phyloP scores from a whole-genome alignment of 352 stramenopile species.

The Phytophthora multivora region DNA sequence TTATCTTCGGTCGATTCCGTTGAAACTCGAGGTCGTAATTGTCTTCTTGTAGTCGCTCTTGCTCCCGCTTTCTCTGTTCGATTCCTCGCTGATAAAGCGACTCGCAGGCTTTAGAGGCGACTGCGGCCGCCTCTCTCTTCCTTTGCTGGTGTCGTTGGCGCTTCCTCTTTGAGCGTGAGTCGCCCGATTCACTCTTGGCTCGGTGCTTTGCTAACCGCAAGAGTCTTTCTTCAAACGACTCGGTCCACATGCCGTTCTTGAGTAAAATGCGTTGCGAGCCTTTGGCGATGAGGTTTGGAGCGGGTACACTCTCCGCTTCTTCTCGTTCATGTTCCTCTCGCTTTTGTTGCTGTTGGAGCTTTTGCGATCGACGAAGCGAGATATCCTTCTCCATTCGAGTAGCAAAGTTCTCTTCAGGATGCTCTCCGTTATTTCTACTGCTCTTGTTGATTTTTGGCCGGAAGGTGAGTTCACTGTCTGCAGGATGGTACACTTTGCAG shows the following conservation, averaged over 20 bases:
- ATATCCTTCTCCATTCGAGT: conserved; percentile 58
- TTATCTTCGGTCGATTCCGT: conserved; percentile 42
- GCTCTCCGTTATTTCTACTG: conserved; percentile 2
- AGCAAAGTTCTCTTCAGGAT: conserved; percentile 23
- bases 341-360: conserved; percentile 21
- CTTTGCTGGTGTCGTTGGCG: conserved; percentile 15
- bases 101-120: conserved; percentile 48
- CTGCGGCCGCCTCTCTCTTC: conserved; percentile 18
- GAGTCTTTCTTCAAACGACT: conserved; percentile 41
- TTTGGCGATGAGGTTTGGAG: conserved; percentile 42
- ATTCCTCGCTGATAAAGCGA: conserved; percentile 55
- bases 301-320: conserved; percentile 9
- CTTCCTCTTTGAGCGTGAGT: conserved; percentile 12
- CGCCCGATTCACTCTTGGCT: neutral
- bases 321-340: conserved; percentile 29
- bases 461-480: conserved; percentile 50
- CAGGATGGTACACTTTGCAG: conserved; percentile 25
- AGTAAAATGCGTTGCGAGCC: conserved; percentile 59
- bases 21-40: conserved; percentile 15
- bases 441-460: conserved; percentile 58
- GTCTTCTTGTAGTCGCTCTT: conserved; percentile 31
- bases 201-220: conserved; percentile 31
- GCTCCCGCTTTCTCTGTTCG: conserved; percentile 40
- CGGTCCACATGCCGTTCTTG: conserved; percentile 56
- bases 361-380: conserved; percentile 28